These are phyloP conservation scores for Nidularia sp. DNA, from an alignment of 768 basidiomycete genomes.

Conservation along the genomic window DNA sequence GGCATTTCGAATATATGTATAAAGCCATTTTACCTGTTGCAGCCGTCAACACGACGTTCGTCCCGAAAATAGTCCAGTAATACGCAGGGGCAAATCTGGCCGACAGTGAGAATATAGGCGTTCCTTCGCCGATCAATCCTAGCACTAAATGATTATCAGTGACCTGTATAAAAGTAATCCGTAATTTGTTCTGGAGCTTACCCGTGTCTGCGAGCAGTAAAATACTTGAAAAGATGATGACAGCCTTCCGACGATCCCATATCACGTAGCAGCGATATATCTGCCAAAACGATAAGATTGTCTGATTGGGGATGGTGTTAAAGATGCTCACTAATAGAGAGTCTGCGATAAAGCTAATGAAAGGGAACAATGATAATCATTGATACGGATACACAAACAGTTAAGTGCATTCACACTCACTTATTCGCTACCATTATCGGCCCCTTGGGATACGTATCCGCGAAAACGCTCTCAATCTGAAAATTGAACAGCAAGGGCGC, in stretches of 20 bases:
- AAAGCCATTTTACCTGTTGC: conserved; percentile 12
- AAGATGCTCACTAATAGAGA: conserved; percentile 2
- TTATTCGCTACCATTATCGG: conserved; percentile 5
- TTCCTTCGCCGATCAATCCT: conserved; percentile 11
- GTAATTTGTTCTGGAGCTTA: neutral
- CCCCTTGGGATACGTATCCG: conserved; percentile 1
- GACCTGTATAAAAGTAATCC: no score
- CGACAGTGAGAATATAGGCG: neutral
- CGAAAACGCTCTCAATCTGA: neutral
- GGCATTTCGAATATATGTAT: neutral
- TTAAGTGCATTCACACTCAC: neutral
- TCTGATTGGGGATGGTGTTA: no score
- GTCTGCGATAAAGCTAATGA: conserved; percentile 4
- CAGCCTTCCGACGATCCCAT: conserved; percentile 11
- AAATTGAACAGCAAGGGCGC: conserved; percentile 1
- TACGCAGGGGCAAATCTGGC: conserved; percentile 9
- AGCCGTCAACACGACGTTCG: conserved; percentile 17
- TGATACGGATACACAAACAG: neutral
- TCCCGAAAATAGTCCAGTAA: conserved; percentile 18
- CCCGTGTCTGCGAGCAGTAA: conserved; percentile 10
- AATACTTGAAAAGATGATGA: conserved; percentile 6
- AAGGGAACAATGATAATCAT: neutral
- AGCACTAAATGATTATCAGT: conserved; percentile 8
- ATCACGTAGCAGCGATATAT: conserved; percentile 9
- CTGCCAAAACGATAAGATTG: neutral